phyloP scores from a whole-genome alignment of 768 basidiomycete genomes.

The Naganishia onofrii region DNA sequence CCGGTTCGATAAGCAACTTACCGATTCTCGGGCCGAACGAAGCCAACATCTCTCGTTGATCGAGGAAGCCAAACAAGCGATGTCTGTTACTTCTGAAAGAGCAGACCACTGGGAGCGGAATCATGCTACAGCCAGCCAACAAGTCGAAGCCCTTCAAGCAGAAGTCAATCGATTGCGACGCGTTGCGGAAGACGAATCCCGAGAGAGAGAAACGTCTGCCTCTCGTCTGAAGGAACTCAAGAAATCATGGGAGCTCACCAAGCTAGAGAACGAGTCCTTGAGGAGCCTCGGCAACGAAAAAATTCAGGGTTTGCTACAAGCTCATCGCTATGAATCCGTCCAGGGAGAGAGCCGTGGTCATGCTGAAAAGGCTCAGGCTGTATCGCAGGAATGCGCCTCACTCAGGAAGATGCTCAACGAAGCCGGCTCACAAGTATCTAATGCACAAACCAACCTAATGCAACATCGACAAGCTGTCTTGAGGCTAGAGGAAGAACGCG shows the following conservation, averaged over 20 bases:
- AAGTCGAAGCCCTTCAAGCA: constrained; percentile 67
- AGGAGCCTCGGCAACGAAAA: constrained; percentile 70
- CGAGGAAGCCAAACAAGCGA: constrained; percentile 75
- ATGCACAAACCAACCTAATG: constrained; percentile 63
- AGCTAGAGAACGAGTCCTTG: constrained; percentile 88
- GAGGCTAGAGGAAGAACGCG: constrained; percentile 66
- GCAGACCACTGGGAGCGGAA: constrained; percentile 74
- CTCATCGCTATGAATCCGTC: constrained; percentile 4
- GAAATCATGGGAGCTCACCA: constrained; percentile 84
- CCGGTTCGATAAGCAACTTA: constrained; percentile 64
- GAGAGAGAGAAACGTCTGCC: constrained; percentile 70
- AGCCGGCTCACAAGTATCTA: constrained; percentile 67
- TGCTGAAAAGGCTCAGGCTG: constrained; percentile 73
- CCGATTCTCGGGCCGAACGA: constrained; percentile 66
- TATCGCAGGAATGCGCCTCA: constrained; percentile 73
- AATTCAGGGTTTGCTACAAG: constrained; percentile 5
- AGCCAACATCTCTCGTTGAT: constrained; percentile 84
- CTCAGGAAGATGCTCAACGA: constrained; percentile 79
- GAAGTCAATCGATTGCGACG: constrained; percentile 75
- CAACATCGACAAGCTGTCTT: constrained; percentile 67
- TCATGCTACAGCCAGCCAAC: constrained; percentile 67
- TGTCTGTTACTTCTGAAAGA: constrained; percentile 71
- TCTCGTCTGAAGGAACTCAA: constrained; percentile 73
- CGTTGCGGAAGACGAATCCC: constrained; percentile 72
- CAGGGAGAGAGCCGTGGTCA: constrained; percentile 52